These are phyloP conservation scores for Clarireedia paspali DNA, from an alignment of 2,329 filamentous ascomycete species.

Conservation along the genomic window DNA sequence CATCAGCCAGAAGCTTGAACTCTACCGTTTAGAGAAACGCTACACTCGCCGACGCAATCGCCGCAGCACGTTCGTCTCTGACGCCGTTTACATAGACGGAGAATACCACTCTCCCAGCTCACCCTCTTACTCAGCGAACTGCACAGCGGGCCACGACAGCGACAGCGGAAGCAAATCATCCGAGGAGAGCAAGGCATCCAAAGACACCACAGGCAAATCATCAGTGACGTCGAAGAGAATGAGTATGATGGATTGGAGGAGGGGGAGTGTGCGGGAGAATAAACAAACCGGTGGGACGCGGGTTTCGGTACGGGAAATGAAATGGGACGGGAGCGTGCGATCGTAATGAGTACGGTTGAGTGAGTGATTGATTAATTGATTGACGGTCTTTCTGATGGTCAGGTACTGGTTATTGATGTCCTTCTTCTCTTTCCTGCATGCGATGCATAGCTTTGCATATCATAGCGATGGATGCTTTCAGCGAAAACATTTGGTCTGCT, in stretches of 20 bases:
- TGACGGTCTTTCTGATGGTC: background rate
- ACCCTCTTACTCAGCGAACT: background rate
- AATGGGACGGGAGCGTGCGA: slow-evolving; percentile 9
- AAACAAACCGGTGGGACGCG: background rate
- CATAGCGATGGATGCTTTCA: slow-evolving; percentile 3
- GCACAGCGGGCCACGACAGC: slow-evolving; percentile 3
- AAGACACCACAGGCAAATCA: slow-evolving; percentile 7
- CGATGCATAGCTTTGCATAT: slow-evolving; percentile 2
- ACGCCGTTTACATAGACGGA: slow-evolving; percentile 87
- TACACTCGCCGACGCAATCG: slow-evolving; percentile 85
- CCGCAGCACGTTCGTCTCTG: slow-evolving; percentile 81
- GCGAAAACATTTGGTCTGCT: background rate
- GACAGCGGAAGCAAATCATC: slow-evolving; percentile 7
- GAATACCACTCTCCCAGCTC: slow-evolving; percentile 52
- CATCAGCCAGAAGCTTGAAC: slow-evolving; percentile 67
- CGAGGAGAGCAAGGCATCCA: background rate
- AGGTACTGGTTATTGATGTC: background rate
- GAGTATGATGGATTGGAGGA: slow-evolving; percentile 8
- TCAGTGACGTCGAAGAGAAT: slow-evolving; percentile 4
- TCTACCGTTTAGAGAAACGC: slow-evolving; percentile 90
- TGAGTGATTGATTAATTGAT: background rate
- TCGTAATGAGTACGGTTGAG: background rate
- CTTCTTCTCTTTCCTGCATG: background rate
- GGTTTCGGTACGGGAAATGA: slow-evolving; percentile 4
- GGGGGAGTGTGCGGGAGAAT: background rate